Conservation (phyloP, 2,329 filamentous ascomycete genomes). For the Talaromyces rugulosus region DNA sequence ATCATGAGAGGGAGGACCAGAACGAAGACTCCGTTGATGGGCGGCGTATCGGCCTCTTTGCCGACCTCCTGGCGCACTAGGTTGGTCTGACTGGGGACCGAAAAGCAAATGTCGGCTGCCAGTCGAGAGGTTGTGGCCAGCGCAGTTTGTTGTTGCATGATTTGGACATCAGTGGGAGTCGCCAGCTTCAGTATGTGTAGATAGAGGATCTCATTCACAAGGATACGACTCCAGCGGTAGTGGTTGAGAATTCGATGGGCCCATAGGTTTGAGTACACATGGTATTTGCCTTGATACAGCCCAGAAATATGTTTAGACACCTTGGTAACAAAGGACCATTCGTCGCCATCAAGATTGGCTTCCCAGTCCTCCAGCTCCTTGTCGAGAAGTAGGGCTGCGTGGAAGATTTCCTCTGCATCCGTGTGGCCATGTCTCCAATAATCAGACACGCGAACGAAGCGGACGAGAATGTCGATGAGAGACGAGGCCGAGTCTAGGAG, state of each 20-base stretch:
- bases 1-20: slow-evolving; percentile 19
- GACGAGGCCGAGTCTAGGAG: slow-evolving; percentile 19
- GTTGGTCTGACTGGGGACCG: slow-evolving; percentile 18
- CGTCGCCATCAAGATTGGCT: slow-evolving; percentile 2
- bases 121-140: slow-evolving; percentile 16
- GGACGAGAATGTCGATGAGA: slow-evolving; percentile 6
- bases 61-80: background rate
- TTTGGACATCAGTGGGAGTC: slow-evolving; percentile 3
- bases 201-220: slow-evolving; percentile 21
- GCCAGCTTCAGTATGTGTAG: slow-evolving; percentile 7
- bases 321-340: slow-evolving; percentile 15
- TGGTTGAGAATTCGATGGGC: slow-evolving; percentile 18
- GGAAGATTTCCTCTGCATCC: background rate
- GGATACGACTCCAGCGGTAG: slow-evolving; percentile 20
- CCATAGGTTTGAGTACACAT: slow-evolving; percentile 22
- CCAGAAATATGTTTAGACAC: slow-evolving; percentile 11
- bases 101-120: slow-evolving; percentile 19
- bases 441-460: slow-evolving; percentile 2
- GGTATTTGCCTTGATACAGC: slow-evolving; percentile 19
- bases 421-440: background rate
- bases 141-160: slow-evolving; percentile 15
- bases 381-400: slow-evolving; percentile 14
- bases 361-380: slow-evolving; percentile 19
- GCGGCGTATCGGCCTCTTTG: slow-evolving; percentile 7
- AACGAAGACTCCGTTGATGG: slow-evolving; percentile 22